Percentiles rank a stretch among this genome's conserved stretches.
These are phyloP conservation scores for Cyclostephanos tholiformis DNA, from an alignment of 108 stramenopile genomes.

Conservation along the genomic window DNA sequence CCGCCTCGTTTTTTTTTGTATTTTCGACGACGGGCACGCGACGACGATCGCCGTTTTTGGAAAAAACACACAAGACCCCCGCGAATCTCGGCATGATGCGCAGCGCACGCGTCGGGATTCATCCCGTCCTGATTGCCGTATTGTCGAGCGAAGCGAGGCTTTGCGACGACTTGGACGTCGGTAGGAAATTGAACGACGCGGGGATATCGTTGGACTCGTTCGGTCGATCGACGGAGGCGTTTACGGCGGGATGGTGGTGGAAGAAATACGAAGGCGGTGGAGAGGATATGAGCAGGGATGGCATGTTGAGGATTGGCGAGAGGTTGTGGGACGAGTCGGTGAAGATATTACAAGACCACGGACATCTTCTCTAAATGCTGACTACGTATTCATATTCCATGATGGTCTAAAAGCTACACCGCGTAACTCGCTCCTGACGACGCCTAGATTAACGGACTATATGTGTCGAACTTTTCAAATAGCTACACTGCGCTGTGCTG, in stretches of 20 bases:
- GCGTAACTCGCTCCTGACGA: too few relatives aligned
- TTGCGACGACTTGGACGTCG: conserved; percentile 8
- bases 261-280: neutral
- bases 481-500: too few relatives aligned
- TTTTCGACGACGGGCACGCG: too few relatives aligned
- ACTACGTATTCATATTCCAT: too few relatives aligned
- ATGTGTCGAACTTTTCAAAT: too few relatives aligned
- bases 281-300: conserved; percentile 23
- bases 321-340: conserved; percentile 37
- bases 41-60: too few relatives aligned
- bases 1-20: too few relatives aligned
- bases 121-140: conserved; percentile 39
- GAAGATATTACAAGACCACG: conserved; percentile 4
- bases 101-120: conserved; percentile 21
- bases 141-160: conserved; percentile 35
- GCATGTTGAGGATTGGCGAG: conserved; percentile 29
- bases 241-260: conserved; percentile 32
- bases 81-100: conserved; percentile 43
- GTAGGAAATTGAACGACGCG: conserved; percentile 30
- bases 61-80: conserved; percentile 24
- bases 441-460: too few relatives aligned
- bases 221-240: conserved; percentile 35
- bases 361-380: neutral
- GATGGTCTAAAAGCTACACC: too few relatives aligned
- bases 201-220: conserved; percentile 37